Evolutionary conservation across 2,329 filamentous ascomycete species (phyloP).

Genomic region (Penicillium sp.): DNA sequence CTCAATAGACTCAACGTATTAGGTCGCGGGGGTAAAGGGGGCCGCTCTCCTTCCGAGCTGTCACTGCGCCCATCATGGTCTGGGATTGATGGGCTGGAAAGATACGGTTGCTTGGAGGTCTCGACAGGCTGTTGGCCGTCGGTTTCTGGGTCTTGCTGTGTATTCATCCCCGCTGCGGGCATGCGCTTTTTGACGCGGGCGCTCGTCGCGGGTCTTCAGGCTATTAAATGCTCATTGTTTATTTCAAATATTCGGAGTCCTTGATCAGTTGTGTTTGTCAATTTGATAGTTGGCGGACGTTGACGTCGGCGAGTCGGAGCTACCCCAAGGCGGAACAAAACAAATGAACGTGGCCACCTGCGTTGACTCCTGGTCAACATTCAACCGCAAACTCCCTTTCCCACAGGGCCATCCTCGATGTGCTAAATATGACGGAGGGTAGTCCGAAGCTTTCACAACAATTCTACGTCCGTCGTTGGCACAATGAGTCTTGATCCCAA

Average conservation of each 20-base stretch:
- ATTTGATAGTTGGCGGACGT: slow-evolving; percentile 1
- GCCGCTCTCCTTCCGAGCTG: slow-evolving; percentile 32
- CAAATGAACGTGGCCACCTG: slow-evolving; percentile 19
- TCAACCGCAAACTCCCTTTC: slow-evolving; percentile 13
- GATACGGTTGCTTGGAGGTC: slow-evolving; percentile 6
- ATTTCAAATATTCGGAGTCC: background rate
- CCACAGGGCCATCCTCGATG: slow-evolving; percentile 19
- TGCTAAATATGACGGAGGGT: slow-evolving; percentile 31
- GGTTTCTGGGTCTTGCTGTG: slow-evolving; percentile 9
- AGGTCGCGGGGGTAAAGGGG: slow-evolving; percentile 42
- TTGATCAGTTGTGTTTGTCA: background rate
- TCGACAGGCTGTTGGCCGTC: slow-evolving; percentile 12
- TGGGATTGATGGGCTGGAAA: slow-evolving; percentile 14
- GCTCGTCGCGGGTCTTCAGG: slow-evolving; percentile 12
- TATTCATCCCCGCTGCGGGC: slow-evolving; percentile 19
- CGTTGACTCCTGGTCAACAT: slow-evolving; percentile 16
- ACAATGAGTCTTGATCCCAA: slow-evolving; percentile 39
- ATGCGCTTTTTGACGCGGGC: slow-evolving; percentile 20
- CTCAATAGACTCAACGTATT: slow-evolving; percentile 32
- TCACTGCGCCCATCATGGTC: slow-evolving; percentile 14
- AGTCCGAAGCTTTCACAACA: slow-evolving; percentile 15
- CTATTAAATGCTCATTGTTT: slow-evolving; percentile 11
- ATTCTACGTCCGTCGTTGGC: slow-evolving; percentile 24
- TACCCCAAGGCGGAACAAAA: slow-evolving; percentile 21
- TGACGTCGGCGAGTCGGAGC: slow-evolving; percentile 18